Percentiles rank a stretch among this genome's conserved stretches.
Evolutionary conservation across 202 grass and related monocot species (phyloP).

Genomic region (Zoysia matrella): DNA sequence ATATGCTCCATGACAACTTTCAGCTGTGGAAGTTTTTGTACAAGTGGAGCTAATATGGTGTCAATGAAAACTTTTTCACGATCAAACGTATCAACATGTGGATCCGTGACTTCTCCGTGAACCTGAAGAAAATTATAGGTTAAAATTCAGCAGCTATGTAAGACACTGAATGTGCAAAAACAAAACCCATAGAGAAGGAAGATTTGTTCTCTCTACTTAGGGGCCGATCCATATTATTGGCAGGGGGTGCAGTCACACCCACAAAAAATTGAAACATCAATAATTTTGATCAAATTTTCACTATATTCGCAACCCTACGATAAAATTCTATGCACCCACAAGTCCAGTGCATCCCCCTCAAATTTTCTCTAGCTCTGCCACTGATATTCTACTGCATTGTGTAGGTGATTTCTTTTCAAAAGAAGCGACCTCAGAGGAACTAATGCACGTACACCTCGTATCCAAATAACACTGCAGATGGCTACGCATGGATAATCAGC

Average conservation of each 20-base stretch:
- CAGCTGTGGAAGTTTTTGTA: constrained; percentile 63
- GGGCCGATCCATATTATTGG: no score
- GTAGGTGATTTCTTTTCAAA: not conserved
- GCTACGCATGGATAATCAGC: not conserved
- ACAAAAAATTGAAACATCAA: no score
- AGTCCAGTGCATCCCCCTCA: no score
- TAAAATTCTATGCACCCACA: no score
- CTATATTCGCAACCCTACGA: no score
- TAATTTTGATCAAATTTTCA: no score
- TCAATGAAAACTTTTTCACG: constrained; percentile 84
- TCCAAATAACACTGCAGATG: not conserved
- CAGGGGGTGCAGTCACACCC: no score
- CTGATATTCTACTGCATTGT: not conserved
- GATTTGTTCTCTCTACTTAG: not conserved
- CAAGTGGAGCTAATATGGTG: constrained; percentile 70
- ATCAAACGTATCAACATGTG: constrained; percentile 78
- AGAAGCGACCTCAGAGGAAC: not conserved
- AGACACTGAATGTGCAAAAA: not conserved
- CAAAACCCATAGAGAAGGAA: not conserved
- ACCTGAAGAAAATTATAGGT: constrained; percentile 61
- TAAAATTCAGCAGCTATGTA: constrained; percentile 15
- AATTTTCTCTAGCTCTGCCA: no score
- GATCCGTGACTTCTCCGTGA: constrained; percentile 85
- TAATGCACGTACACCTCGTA: not conserved
- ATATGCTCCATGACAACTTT: constrained; percentile 97